Conservation (phyloP, 164 flowering plant genomes). For the Vitis amurensis region DNA sequence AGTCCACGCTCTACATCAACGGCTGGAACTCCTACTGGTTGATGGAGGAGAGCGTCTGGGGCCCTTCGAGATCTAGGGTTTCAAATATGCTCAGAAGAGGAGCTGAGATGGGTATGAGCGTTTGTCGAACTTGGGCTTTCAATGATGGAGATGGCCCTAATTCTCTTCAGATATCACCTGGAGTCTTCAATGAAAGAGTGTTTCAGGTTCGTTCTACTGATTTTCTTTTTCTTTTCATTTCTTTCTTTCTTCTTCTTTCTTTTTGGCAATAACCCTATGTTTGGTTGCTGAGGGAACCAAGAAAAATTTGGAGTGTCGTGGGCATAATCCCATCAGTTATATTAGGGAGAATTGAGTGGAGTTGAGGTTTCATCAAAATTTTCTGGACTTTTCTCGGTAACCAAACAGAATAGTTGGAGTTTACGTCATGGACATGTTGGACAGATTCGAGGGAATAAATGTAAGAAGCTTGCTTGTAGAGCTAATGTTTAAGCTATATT, state of each 20-base stretch:
- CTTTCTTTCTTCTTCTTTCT: background rate
- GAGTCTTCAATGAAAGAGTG: slow-evolving; percentile 46
- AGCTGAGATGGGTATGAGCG: slow-evolving; percentile 54
- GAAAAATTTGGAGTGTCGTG: too few relatives aligned
- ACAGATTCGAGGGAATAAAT: too few relatives aligned
- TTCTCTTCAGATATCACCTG: slow-evolving; percentile 54
- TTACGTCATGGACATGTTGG: too few relatives aligned
- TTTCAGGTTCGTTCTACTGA: slow-evolving; percentile 32
- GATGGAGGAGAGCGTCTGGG: slow-evolving; percentile 47
- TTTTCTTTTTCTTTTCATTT: background rate
- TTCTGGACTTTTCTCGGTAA: too few relatives aligned
- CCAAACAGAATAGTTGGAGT: too few relatives aligned
- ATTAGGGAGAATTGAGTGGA: too few relatives aligned
- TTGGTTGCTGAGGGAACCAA: background rate
- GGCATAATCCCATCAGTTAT: too few relatives aligned
- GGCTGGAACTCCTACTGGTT: slow-evolving; percentile 76
- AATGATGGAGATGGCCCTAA: slow-evolving; percentile 49
- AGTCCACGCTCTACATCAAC: slow-evolving; percentile 38
- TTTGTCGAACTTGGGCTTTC: slow-evolving; percentile 73
- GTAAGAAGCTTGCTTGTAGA: too few relatives aligned
- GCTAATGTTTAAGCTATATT: too few relatives aligned
- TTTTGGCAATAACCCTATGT: background rate
- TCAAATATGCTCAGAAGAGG: slow-evolving; percentile 42
- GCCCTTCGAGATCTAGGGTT: slow-evolving; percentile 28
- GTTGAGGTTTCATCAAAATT: too few relatives aligned